Evolutionary conservation across 2,329 filamentous ascomycete genomes (phyloP).

Genomic region (Hypoxylon sp.): DNA sequence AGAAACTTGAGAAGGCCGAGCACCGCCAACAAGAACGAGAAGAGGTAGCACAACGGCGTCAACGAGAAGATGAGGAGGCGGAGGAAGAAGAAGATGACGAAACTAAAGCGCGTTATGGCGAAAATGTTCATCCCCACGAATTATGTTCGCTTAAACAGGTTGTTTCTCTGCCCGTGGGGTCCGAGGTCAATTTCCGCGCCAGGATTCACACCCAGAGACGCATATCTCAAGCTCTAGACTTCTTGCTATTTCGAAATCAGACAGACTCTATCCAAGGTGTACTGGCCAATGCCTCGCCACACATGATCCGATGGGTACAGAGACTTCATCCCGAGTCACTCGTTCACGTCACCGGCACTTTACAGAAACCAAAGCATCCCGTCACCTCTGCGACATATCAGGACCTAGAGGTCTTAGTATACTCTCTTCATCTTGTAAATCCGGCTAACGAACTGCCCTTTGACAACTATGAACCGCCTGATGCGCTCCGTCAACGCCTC

Average conservation of each 20-base stretch:
- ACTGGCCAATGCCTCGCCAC: conserved; percentile 59
- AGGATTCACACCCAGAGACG: conserved; percentile 85
- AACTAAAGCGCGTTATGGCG: conserved; percentile 41
- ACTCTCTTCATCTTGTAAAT: conserved; percentile 65
- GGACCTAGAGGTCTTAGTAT: conserved; percentile 80
- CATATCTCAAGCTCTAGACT: conserved; percentile 85
- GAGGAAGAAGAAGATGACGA: conserved; percentile 38
- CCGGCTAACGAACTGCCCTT: conserved; percentile 63
- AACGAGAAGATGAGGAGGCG: conserved; percentile 51
- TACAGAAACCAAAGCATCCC: conserved; percentile 80
- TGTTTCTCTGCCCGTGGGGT: conserved; percentile 60
- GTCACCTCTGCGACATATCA: conserved; percentile 82
- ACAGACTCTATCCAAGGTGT: conserved; percentile 87
- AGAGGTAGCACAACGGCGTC: conserved; percentile 46
- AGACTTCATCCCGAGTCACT: conserved; percentile 83
- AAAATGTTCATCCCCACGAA: conserved; percentile 36
- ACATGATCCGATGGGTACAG: conserved; percentile 89
- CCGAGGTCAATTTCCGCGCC: conserved; percentile 76
- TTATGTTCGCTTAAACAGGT: conserved; percentile 59
- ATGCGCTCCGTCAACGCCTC: conserved; percentile 76
- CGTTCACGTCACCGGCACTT: conserved; percentile 79
- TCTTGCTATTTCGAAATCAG: conserved; percentile 88
- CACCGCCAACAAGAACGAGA: conserved; percentile 51
- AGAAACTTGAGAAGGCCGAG: conserved; percentile 52
- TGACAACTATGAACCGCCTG: conserved; percentile 73